Conservation (phyloP, 2,329 filamentous ascomycete species). For the Didymosphaeria variabile region DNA sequence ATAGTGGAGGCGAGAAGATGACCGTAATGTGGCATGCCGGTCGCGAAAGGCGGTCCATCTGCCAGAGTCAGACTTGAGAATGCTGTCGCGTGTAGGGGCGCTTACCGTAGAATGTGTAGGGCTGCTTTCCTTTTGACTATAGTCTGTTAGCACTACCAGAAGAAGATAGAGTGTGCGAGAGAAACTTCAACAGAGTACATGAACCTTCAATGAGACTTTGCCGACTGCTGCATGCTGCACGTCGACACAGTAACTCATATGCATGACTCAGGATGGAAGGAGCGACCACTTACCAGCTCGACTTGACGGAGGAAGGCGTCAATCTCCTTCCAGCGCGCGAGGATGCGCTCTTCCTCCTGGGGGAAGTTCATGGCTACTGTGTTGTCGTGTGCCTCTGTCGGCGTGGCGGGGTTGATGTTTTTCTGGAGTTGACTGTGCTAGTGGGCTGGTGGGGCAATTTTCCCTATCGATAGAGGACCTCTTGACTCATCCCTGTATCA, state of each 20-base stretch:
- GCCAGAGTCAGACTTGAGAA: conserved; percentile 4
- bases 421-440: conserved; percentile 36
- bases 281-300: conserved; percentile 64
- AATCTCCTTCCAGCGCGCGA: conserved; percentile 89
- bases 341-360: conserved; percentile 85
- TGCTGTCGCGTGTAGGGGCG: conserved; percentile 65
- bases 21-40: conserved; percentile 71
- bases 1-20: conserved; percentile 92
- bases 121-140: conserved; percentile 76
- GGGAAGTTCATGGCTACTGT: conserved; percentile 90
- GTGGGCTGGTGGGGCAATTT: conserved; percentile 26
- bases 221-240: background rate
- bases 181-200: background rate
- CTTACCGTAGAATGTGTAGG: conserved; percentile 84
- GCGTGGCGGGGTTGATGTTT: conserved; percentile 40
- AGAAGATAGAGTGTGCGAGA: background rate
- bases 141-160: conserved; percentile 19
- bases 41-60: conserved; percentile 68
- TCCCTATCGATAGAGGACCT: conserved; percentile 33
- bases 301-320: conserved; percentile 89
- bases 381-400: conserved; percentile 29
- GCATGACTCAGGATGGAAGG: background rate
- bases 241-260: background rate
- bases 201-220: background rate
- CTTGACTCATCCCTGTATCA: conserved; percentile 4